Evolutionary conservation across 371 early-diverging fungal species (phyloP), one percentile per base, ranked within the genome.

Genomic region (Circinella umbellata): DNA sequence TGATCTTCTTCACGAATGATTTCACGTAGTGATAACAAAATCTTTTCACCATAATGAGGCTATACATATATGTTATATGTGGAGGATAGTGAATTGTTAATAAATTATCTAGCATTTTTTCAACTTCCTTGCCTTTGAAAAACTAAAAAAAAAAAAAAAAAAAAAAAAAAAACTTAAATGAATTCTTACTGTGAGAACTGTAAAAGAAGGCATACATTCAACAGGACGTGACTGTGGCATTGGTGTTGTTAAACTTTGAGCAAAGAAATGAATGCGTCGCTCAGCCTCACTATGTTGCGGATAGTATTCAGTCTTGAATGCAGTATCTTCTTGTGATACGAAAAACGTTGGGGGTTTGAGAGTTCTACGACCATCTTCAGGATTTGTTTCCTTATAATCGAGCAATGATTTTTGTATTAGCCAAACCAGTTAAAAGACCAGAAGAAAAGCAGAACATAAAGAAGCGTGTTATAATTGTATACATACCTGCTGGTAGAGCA

Each of bases 31-130:
- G 91, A 89, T 54, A 95, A 79, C 39, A 96, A 80, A n/a, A 95
- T 93, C 80, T 95, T 95, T 75, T 96, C 95, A 36, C 90, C 84
- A 75, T 92, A 96, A 71, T 96, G 96, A 11, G 96, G 96, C 36
- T 95, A 88, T 76, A 94, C 92, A 3, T 95, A 95, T 77, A 95
- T n/a, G n/a, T 95, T 35, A 91, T 91, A 62, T 88, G 86, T 35
- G 90, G 83, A 4, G 93, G 93, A 71, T 92, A 94, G 61, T 89
- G 27, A 27, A 2, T 27, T 27, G 27, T 27, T 27, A 27, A 27
- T 27, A 27, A 1, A 27, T 27, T 27, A 2, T 27, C 27, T 27
- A 27, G 95, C 70, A 94, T 91, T 4, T 90, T 84, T 64, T 90
- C 89, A 71, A 93, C 87, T 4, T 93, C 89, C 0, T 91, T 88